Base-by-base conservation (phyloP, 345 rosid species). In the Luvunga scandens region DNA sequence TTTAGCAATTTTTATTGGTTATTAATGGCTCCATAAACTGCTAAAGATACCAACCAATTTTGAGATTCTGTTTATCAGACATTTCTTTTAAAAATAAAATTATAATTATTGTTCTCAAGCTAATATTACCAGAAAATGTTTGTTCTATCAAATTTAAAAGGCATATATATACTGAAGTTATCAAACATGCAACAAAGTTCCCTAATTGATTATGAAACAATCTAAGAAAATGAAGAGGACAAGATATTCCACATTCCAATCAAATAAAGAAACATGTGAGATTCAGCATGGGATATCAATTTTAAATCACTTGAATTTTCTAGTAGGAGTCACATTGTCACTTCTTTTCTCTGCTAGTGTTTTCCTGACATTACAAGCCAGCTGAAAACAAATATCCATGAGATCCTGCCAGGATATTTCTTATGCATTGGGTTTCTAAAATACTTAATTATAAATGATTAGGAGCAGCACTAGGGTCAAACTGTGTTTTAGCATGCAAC, bases 201-300 rank as follows among this genome's bases (percentile, higher is more conserved):
- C 21, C 69, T 28, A 6, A 63, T 62, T 38, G 45, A 36, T 28
- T 42, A n/a, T 63, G 31, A 4, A 27, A n/a, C 22, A 24, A 63
- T 39, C 21, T 42, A 62, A 61, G 28, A 33, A 62, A 18, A 39
- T 50, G 55, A 61, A 25, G 22, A 14, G 31, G 13, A 8, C 6
- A 28, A 48, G 57, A 31, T 33, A 34, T 12, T 61, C 67, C 24
- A 5, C 55, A 61, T 19, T 62, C 45, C 2, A 39, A 62, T 9
- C 53, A 50, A 24, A 75, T 12, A 4, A 75, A 13, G 30, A 30
- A 64, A 48, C 42, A 48, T 31, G 39, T 36, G 13, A 64, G 7
- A 64, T 75, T 33, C 78, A 65, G 50, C 63, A 75, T n/a, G 24
- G 9, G 50, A 50, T 64, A 65, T 31, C 19, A 22, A 45, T 62